Evolutionary conservation across 2,329 filamentous ascomycete genomes (phyloP), one percentile per base, ranked within the genome.

Genomic region (Diaporthe destruens): DNA sequence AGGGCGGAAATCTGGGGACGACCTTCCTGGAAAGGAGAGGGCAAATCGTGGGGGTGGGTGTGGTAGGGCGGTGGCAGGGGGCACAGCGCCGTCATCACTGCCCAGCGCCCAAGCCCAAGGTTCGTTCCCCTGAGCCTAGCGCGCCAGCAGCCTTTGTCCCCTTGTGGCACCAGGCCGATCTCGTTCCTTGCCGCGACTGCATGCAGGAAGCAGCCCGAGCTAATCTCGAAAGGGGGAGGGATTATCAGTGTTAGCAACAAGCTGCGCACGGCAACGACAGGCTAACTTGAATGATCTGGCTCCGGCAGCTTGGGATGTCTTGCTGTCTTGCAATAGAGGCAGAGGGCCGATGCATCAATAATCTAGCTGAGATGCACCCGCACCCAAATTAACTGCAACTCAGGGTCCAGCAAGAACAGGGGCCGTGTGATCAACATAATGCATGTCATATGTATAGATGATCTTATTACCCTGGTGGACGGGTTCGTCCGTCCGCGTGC

Each of bases 51-150:
- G 67, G 65, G 65, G 49, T 68, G 65, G 67, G 54, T 42, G 54
- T 42, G 67, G 54, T 44, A 59, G 32, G 14, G 42, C 42, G 34
- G 55, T 54, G 47, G 47, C 63, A 54, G 47, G 54, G 53, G 55
- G 29, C 29, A 51, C 29, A 59, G 39, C 39, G 23, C 51, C 29
- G 34, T 42, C 49, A 55, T 66, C 42, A 55, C 56, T 56, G 44
- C 18, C 44, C 18, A 55, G 51, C 51, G 44, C 18, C 44, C 6
- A 20, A 47, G 44, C 34, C 55, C 57, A 56, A 63, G 59, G 71
- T 61, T 63, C 73, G 71, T 61, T 63, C 73, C 73, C 73, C 73
- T 74, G 73, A 74, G 55, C 66, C 63, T 72, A 74, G 73, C 71
- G 71, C 39, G 59, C 59, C 71, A 67, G 61, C 61, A 20, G 49